phyloP scores from a whole-genome alignment of 345 rosid genomes.

The Bruguiera sexangula region DNA sequence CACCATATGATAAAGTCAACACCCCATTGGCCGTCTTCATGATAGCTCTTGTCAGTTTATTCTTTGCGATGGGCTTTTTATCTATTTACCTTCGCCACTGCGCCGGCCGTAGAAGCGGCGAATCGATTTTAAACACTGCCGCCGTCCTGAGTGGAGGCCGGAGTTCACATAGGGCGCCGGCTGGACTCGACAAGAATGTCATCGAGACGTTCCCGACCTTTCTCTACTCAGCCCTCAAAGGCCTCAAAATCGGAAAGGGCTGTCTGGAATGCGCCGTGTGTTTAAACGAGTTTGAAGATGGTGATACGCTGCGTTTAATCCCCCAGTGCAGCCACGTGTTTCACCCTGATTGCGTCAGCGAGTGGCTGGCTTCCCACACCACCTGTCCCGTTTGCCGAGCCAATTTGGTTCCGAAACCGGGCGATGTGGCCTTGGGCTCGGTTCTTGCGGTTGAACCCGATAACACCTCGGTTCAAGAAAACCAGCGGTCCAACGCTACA shows the following conservation, averaged over 20 bases:
- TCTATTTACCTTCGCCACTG: slow-evolving; percentile 60
- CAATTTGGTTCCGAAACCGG: slow-evolving; percentile 55
- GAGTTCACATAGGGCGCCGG: slow-evolving; percentile 29
- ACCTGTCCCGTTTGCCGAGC: slow-evolving; percentile 93
- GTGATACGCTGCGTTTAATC: slow-evolving; percentile 72
- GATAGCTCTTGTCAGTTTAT: slow-evolving; percentile 48
- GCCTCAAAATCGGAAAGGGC: slow-evolving; percentile 52
- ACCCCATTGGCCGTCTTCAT: slow-evolving; percentile 46
- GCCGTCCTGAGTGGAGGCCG: slow-evolving; percentile 24
- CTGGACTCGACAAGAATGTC: slow-evolving; percentile 54
- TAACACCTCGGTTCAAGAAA: slow-evolving; percentile 19
- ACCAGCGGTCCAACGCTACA: not conserved
- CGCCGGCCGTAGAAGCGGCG: slow-evolving; percentile 18
- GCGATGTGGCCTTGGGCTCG: slow-evolving; percentile 28
- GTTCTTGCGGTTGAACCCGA: slow-evolving; percentile 25
- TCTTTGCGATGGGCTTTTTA: slow-evolving; percentile 63
- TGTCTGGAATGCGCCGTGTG: slow-evolving; percentile 84
- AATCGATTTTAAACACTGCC: not conserved
- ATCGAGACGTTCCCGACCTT: slow-evolving; percentile 71
- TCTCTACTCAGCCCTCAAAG: slow-evolving; percentile 62
- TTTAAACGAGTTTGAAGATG: slow-evolving; percentile 74
- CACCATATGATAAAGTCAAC: slow-evolving; percentile 23
- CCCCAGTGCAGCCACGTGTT: slow-evolving; percentile 85
- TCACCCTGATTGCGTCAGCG: slow-evolving; percentile 73
- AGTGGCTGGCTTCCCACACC: slow-evolving; percentile 61